phyloP scores from a whole-genome alignment of 129 eudicot genomes.

The Erigeron canadensis region DNA sequence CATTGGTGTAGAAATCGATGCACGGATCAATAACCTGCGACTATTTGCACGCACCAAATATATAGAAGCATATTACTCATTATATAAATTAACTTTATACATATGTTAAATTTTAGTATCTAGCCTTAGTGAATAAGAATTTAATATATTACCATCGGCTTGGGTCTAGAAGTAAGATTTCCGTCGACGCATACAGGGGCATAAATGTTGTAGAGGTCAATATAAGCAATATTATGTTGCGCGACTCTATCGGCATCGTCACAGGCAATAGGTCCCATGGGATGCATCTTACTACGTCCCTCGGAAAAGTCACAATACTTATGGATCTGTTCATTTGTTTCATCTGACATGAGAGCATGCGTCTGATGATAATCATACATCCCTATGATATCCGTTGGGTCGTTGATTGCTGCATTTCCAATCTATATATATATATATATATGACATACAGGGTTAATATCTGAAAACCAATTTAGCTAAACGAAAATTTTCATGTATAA shows the following conservation, averaged over 20 bases:
- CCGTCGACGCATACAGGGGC: conserved; percentile 51
- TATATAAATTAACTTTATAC: conserved; percentile 11
- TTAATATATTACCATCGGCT: conserved; percentile 47
- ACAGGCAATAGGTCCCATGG: conserved; percentile 36
- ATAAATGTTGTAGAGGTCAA: conserved; percentile 77
- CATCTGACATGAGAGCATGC: conserved; percentile 72
- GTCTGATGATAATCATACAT: conserved; percentile 66
- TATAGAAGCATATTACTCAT: not conserved
- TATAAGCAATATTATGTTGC: not conserved
- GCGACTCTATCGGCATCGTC: conserved; percentile 24
- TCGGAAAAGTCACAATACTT: conserved; percentile 67
- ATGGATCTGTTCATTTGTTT: conserved; percentile 35
- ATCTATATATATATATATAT: no score
- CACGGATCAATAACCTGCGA: conserved; percentile 52
- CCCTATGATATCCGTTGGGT: conserved; percentile 60
- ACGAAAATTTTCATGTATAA: no score
- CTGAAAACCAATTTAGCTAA: not conserved
- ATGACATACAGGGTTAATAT: no score
- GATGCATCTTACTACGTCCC: conserved; percentile 19
- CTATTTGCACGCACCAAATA: conserved; percentile 1
- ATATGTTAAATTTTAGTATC: not conserved
- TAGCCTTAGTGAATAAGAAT: not conserved
- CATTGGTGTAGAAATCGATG: conserved; percentile 46
- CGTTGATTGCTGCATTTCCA: conserved; percentile 85
- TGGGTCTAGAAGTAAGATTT: conserved; percentile 59